Base-by-base conservation (phyloP, 441 rosid genomes). In the Syzygium malaccense region DNA sequence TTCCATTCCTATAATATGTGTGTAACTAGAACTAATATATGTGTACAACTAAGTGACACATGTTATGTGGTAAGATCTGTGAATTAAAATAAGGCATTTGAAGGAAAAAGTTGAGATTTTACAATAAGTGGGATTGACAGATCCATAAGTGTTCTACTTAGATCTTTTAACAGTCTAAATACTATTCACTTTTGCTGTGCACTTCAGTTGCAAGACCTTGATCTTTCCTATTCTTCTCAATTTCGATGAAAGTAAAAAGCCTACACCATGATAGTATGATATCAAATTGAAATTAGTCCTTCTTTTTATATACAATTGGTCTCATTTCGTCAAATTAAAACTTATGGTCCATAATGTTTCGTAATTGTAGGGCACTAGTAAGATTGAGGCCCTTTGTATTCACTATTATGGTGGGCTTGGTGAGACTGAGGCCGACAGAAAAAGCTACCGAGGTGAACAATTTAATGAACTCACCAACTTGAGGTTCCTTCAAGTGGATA, bases 401-500 rank as follows among this genome's bases (percentile, higher is more conserved):
- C 1, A 0, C 45, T 1, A 66, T 3, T 0, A 8, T 4, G 1
- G 7, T 0, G 41, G 75, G 41, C 23, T 23, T 32, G 7, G 78
- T 30, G 1, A 66, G 78, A 66, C 32, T 66, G 78, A 66, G 23
- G 25, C 23, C 41, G 3, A 3, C 0, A 0, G 0, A 30, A 4
- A 8, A 32, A 18, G 13, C 11, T 19, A 9, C 4, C 8, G 13
- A 18, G 78, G 6, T 32, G 45, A 66, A 66, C 78, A 32, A 8
- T 66, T 66, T 66, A 0, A 66, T 19, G 10, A 66, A 32, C 25
- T 66, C 11, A 17, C 41, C 75, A 8, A 66, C 6, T 66, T 66
- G 23, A 66, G 41, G 6, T 30, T 66, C 78, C 41, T 66, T 32
- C 23, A 0, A 66, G 1, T 17, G 6, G 0, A 1, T 0, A 1